These are phyloP conservation scores for Pseudogymnoascus sp. DNA, from an alignment of 2,329 filamentous ascomycete genomes.

Conservation along the genomic window DNA sequence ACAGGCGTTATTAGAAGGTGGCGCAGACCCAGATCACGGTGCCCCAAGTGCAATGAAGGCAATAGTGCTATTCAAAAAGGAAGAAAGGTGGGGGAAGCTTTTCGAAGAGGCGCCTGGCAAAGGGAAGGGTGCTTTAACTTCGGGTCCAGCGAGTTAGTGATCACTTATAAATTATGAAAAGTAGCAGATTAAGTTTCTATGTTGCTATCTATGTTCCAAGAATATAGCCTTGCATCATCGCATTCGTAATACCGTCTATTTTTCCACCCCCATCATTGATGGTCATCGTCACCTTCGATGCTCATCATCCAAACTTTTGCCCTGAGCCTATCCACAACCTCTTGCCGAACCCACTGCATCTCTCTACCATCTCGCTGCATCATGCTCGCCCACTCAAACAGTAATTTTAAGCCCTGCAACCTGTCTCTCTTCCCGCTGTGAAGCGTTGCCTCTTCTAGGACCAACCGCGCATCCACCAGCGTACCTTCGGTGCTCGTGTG, in stretches of 20 bases:
- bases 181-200: neutral
- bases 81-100: constrained; percentile 42
- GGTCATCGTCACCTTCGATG: constrained; percentile 6
- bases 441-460: constrained; percentile 44
- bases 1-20: constrained; percentile 39
- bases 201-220: neutral
- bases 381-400: constrained; percentile 62
- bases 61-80: constrained; percentile 45
- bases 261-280: neutral
- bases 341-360: constrained; percentile 47
- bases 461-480: constrained; percentile 54
- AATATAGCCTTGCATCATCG: constrained; percentile 5
- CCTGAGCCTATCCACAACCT: constrained; percentile 48
- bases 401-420: constrained; percentile 53
- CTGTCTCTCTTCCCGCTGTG: constrained; percentile 45
- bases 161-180: neutral
- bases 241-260: constrained; percentile 7
- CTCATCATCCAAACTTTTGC: constrained; percentile 40
- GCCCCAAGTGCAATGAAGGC: constrained; percentile 43
- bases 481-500: constrained; percentile 49
- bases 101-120: constrained; percentile 44
- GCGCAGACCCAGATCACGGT: constrained; percentile 48
- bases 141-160: neutral
- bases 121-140: constrained; percentile 32
- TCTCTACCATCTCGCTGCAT: constrained; percentile 33